Evolutionary conservation across 2,329 filamentous ascomycete genomes (phyloP), one percentile per base, ranked within the genome.

Genomic region (Aspergillus ruber): DNA sequence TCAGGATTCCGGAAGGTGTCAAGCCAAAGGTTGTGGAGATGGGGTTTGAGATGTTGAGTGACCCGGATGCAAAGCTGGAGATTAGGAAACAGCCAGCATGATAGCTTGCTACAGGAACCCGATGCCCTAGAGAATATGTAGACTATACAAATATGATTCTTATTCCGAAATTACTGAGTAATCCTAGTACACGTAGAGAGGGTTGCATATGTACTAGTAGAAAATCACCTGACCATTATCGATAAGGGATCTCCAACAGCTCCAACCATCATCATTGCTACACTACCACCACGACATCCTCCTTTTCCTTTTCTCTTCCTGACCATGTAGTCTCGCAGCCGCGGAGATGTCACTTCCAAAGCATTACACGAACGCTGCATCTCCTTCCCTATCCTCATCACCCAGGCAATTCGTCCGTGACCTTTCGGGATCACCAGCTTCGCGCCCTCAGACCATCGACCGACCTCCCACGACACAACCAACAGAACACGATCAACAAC

Each of bases 291-390:
- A 33, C 44, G 44, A 47, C 40, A 47, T 44, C 38, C 33, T 43
- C 39, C 45, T 44, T 18, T 13, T 40, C 33, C 17, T 15, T 32
- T 23, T 46, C 21, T 32, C 23, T 21, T 46, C 43, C 43, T 49
- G 48, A 61, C 50, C 48, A 67, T 67, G 65, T 65, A 68, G 60
- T 51, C 42, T 47, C 25, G 40, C 46, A 29, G 25, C 38, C 44
- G 47, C 54, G 53, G 59, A 59, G 44, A 70, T 70, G 67, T 68
- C 67, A 60, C 52, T 66, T 46, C 58, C 58, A 40, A 65, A 60
- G 43, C 56, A 60, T 43, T 18, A 39, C 15, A 20, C 36, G 8
- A 57, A 29, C 25, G 25, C 56, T 17, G 48, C 52, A 43, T 47
- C 50, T 9, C 53, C 53, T 20, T 27, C 56, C 13, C 48, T 59